Evolutionary conservation across 495 filamentous ascomycete species (phyloP).

Genomic region (Hyaloscypha bicolor): DNA sequence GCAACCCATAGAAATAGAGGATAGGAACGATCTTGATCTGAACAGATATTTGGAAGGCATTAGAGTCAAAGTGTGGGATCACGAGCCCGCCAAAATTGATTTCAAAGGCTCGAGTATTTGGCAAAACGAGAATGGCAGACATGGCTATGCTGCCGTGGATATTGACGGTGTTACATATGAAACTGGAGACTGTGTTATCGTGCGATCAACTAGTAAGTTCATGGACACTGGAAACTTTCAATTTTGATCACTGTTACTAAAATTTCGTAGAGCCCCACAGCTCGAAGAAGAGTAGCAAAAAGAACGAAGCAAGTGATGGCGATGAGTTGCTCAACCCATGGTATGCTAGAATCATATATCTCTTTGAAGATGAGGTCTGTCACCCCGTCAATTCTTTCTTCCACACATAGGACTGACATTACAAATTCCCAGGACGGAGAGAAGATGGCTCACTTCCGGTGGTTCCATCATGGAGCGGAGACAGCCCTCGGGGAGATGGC

Average conservation of each 20-base stretch:
- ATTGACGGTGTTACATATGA: constrained; percentile 2
- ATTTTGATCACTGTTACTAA: not conserved
- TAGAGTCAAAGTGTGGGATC: not conserved
- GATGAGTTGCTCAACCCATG: not conserved
- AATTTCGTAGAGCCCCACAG: not conserved
- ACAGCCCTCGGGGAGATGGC: constrained; percentile 19
- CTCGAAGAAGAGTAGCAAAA: not conserved
- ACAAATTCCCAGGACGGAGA: not conserved
- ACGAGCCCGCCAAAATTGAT: not conserved
- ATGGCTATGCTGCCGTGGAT: not conserved
- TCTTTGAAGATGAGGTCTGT: constrained; percentile 8
- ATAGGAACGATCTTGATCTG: not conserved
- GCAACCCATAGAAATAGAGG: too few species aligned
- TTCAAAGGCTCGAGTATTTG: not conserved
- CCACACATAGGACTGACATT: too few species aligned
- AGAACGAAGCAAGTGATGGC: not conserved
- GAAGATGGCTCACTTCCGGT: constrained; percentile 10
- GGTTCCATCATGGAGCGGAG: constrained; percentile 16
- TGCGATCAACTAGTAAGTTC: not conserved
- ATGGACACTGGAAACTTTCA: not conserved
- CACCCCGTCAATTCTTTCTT: not conserved
- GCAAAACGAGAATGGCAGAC: not conserved
- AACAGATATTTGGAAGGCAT: not conserved
- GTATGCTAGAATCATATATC: constrained; percentile 13
- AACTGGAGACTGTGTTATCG: constrained; percentile 12